Conservation (phyloP, 768 basidiomycete genomes). For the Boletus barrowsii region DNA sequence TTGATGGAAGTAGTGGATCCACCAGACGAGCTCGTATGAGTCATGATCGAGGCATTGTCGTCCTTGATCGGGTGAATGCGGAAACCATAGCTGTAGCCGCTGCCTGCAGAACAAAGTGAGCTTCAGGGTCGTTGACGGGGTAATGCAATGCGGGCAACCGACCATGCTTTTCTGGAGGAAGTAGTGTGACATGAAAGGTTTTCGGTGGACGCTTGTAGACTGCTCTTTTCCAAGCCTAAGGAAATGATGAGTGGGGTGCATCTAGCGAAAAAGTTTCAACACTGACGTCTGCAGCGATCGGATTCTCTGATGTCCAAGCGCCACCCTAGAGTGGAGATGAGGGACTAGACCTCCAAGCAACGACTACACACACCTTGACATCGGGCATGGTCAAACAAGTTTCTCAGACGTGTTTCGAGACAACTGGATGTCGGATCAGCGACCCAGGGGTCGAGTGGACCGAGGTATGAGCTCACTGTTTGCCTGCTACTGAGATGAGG, state of each 20-base stretch:
- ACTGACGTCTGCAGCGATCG: slow-evolving; percentile 27
- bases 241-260: not conserved
- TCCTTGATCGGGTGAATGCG: slow-evolving; percentile 46
- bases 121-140: not conserved
- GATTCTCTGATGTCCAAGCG: not conserved
- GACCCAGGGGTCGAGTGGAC: not conserved
- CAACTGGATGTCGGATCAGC: slow-evolving; percentile 3
- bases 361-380: slow-evolving; percentile 10
- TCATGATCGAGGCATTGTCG: slow-evolving; percentile 29
- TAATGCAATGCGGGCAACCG: slow-evolving; percentile 14
- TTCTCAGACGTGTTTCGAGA: not conserved
- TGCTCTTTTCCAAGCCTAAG: slow-evolving; percentile 60
- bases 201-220: slow-evolving; percentile 57
- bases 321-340: slow-evolving; percentile 8
- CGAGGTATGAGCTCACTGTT: slow-evolving; percentile 1
- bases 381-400: slow-evolving; percentile 2
- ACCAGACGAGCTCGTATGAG: slow-evolving; percentile 30
- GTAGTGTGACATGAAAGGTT: slow-evolving; percentile 56
- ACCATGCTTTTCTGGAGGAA: slow-evolving; percentile 60
- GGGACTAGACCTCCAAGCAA: not conserved
- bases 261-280: not conserved
- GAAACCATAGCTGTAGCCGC: slow-evolving; percentile 58
- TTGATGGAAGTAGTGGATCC: slow-evolving; percentile 34
- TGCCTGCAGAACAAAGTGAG: slow-evolving; percentile 37
- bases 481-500: not conserved